Evolutionary conservation across 306 rosid genomes (phyloP).

Genomic region (Mucuna pruriens): DNA sequence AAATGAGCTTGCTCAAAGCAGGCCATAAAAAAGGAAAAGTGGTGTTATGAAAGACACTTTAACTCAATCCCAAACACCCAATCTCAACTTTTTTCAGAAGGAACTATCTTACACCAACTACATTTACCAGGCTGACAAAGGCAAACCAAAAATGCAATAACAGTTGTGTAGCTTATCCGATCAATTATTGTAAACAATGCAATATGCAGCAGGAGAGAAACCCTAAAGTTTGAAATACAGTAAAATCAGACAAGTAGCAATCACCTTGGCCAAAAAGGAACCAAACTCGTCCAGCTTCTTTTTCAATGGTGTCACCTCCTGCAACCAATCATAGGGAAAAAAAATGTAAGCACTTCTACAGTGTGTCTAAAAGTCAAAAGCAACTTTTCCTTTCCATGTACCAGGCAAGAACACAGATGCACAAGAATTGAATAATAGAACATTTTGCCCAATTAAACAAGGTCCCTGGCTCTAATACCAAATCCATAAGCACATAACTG

Average conservation of each 20-base stretch:
- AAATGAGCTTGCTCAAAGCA: conserved; percentile 16
- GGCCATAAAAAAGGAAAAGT: conserved; percentile 30
- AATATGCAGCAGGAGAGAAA: conserved; percentile 22
- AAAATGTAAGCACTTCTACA: conserved; percentile 24
- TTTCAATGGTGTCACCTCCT: conserved; percentile 97
- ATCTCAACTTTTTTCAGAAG: conserved; percentile 24
- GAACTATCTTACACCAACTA: conserved; percentile 13
- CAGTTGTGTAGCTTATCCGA: conserved; percentile 28
- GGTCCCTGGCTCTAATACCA: conserved; percentile 28
- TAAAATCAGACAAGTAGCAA: conserved; percentile 34
- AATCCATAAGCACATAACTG: neutral
- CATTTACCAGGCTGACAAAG: conserved; percentile 24
- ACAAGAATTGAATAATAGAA: conserved; percentile 30
- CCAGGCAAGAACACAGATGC: conserved; percentile 16
- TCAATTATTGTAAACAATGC: conserved; percentile 17
- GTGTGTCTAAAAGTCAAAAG: conserved; percentile 23
- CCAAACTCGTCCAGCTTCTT: conserved; percentile 98
- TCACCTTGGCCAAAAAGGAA: conserved; percentile 94
- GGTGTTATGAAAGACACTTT: neutral
- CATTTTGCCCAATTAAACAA: conserved; percentile 32
- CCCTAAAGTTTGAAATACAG: conserved; percentile 17
- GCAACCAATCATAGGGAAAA: conserved; percentile 46
- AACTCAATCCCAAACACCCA: conserved; percentile 15
- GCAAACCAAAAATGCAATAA: conserved; percentile 28
- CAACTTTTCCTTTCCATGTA: conserved; percentile 25